Percentiles rank a stretch among this genome's conserved stretches.
Conservation (phyloP, 345 rosid species). For the Draba incana region DNA sequence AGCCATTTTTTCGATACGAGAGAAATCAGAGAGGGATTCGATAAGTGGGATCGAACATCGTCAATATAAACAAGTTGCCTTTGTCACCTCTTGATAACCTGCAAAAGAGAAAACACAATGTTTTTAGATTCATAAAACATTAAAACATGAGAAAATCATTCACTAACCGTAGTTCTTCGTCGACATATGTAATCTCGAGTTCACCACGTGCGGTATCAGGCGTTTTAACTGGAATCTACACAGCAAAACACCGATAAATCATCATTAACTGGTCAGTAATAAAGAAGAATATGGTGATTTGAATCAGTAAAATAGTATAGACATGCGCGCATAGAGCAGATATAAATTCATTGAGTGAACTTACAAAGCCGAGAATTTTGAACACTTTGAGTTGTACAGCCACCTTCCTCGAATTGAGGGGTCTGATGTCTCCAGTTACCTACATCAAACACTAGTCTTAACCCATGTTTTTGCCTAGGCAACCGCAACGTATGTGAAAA, state of each 20-base stretch:
- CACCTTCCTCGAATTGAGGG: slow-evolving; percentile 71
- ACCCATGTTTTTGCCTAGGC: not conserved
- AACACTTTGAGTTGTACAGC: slow-evolving; percentile 82
- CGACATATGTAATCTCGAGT: slow-evolving; percentile 63
- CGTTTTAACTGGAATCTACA: slow-evolving; percentile 62
- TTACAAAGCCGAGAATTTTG: slow-evolving; percentile 79
- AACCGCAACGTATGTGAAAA: not conserved
- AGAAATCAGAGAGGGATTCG: slow-evolving; percentile 56
- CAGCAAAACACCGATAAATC: not conserved
- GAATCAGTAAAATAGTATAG: not conserved
- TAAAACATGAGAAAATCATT: not conserved
- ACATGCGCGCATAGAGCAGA: not conserved
- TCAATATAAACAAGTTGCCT: slow-evolving; percentile 87
- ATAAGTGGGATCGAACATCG: slow-evolving; percentile 89
- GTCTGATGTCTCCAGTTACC: slow-evolving; percentile 90
- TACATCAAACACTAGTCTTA: slow-evolving; percentile 19
- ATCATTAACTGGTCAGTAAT: slow-evolving; percentile 6
- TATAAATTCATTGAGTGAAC: slow-evolving; percentile 29
- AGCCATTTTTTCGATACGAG: not conserved
- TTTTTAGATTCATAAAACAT: not conserved
- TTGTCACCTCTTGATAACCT: slow-evolving; percentile 91
- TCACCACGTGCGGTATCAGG: slow-evolving; percentile 70
- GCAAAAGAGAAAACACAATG: slow-evolving; percentile 14
- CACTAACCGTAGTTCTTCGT: slow-evolving; percentile 59
- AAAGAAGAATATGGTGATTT: not conserved